These are phyloP conservation scores for Paraphoma chrysanthemicola DNA, from an alignment of 2,329 filamentous ascomycete genomes.

Conservation along the genomic window DNA sequence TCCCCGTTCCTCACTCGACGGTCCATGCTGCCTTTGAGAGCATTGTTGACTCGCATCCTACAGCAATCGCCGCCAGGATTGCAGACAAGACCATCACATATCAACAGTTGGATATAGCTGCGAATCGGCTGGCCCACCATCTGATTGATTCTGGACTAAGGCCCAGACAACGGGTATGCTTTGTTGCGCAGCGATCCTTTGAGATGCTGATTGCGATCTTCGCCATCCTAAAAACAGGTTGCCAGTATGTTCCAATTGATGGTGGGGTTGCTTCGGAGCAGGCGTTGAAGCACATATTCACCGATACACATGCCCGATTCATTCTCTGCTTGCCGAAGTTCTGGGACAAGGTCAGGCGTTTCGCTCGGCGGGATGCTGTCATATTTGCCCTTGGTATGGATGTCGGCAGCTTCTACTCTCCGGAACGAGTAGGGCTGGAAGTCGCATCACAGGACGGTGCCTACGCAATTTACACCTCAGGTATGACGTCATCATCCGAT, in stretches of 20 bases:
- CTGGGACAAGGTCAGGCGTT: conserved; percentile 30
- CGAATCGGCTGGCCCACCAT: conserved; percentile 41
- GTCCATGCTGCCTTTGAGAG: conserved; percentile 38
- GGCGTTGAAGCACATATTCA: conserved; percentile 56
- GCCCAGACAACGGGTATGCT: conserved; percentile 57
- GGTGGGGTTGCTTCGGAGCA: conserved; percentile 52
- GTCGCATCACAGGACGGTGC: conserved; percentile 33
- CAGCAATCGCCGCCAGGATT: conserved; percentile 29
- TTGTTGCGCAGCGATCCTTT: conserved; percentile 62
- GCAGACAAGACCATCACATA: conserved; percentile 34
- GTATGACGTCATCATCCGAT: conserved; percentile 12
- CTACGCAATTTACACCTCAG: conserved; percentile 61
- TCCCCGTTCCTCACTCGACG: conserved; percentile 21
- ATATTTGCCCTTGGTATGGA: conserved; percentile 24
- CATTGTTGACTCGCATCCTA: conserved; percentile 32
- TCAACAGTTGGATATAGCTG: conserved; percentile 34
- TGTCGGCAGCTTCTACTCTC: conserved; percentile 20
- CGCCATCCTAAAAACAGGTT: conserved; percentile 63
- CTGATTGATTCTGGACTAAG: conserved; percentile 36
- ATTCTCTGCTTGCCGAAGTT: conserved; percentile 56
- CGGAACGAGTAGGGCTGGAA: conserved; percentile 19
- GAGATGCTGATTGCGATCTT: conserved; percentile 66
- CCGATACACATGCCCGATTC: conserved; percentile 54
- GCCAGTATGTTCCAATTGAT: conserved; percentile 67
- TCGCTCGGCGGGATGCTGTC: conserved; percentile 15